These are phyloP conservation scores for Gossypium schwendimanii DNA, from an alignment of 441 rosid genomes.

Conservation along the genomic window DNA sequence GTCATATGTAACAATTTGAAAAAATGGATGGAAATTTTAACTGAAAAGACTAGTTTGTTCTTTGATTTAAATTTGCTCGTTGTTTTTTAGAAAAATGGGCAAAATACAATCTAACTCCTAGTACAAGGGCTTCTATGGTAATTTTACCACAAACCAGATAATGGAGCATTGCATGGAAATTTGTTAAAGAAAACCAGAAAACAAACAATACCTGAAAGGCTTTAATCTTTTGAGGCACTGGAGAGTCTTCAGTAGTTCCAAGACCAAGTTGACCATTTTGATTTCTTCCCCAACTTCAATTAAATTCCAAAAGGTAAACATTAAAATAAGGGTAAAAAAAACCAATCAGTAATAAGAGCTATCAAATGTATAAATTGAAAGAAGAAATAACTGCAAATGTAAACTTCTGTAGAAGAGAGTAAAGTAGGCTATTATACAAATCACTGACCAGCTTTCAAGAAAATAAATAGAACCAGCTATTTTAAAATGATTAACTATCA, in stretches of 20 bases:
- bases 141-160: not conserved
- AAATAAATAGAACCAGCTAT: not conserved
- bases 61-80: no score
- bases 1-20: no score
- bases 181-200: not conserved
- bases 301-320: constrained; percentile 15
- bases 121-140: no score
- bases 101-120: no score
- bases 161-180: not conserved
- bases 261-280: constrained; percentile 99
- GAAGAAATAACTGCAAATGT: not conserved
- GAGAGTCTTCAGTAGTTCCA: constrained; percentile 79
- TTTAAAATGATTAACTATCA: not conserved
- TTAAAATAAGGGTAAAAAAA: not conserved
- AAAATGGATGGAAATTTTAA: no score
- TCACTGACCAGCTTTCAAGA: not conserved
- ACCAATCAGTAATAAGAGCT: not conserved
- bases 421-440: not conserved
- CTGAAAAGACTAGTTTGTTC: no score
- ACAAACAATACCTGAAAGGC: constrained; percentile 66
- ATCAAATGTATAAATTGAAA: not conserved
- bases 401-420: not conserved
- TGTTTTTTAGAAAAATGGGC: no score
- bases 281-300: constrained; percentile 93
- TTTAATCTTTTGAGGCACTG: constrained; percentile 79